A percentile compares a stretch with the other conserved stretches of the same genome.
Conservation (phyloP, 2,329 filamentous ascomycete species). For the Coniosporium tulheliwenetii region DNA sequence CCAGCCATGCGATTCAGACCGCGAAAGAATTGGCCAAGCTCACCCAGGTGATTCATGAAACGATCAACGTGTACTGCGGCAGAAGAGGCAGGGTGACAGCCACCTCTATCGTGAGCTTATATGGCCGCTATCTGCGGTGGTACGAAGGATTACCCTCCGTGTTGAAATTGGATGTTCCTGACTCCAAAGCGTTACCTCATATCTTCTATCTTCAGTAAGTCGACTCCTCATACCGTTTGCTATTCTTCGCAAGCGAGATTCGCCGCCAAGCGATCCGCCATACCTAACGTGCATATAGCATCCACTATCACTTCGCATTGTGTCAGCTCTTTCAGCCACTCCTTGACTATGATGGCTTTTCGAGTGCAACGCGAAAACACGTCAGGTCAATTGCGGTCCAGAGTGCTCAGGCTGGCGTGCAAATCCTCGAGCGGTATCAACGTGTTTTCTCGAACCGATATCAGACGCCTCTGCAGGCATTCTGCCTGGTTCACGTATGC, state of each 20-base stretch:
- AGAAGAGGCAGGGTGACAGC: conserved; percentile 7
- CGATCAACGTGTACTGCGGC: conserved; percentile 11
- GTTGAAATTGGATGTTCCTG: conserved; percentile 4
- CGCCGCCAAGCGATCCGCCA: too few species aligned
- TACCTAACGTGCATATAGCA: conserved; percentile 3
- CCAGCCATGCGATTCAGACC: conserved; percentile 10
- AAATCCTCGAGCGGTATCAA: conserved; percentile 6
- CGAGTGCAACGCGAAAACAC: conserved; percentile 4
- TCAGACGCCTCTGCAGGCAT: conserved; percentile 9
- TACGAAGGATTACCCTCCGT: conserved; percentile 7
- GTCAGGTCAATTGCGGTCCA: conserved; percentile 6
- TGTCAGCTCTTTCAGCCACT: conserved; percentile 12
- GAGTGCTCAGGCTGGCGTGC: conserved; percentile 9
- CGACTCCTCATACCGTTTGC: too few species aligned
- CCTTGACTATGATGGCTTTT: conserved; percentile 6
- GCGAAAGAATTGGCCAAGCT: conserved; percentile 9
- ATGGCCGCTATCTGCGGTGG: conserved; percentile 9
- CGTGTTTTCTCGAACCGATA: conserved; percentile 10
- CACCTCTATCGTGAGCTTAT: conserved; percentile 6
- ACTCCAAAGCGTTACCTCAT: conserved; percentile 9
- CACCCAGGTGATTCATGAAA: conserved; percentile 9
- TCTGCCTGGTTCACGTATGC: conserved; percentile 11
- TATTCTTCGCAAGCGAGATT: too few species aligned
- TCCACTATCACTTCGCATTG: conserved; percentile 11
- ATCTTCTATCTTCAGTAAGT: conserved; percentile 13